phyloP scores from a whole-genome alignment of 2,329 filamentous ascomycete species.

The Venturia pyrina region DNA sequence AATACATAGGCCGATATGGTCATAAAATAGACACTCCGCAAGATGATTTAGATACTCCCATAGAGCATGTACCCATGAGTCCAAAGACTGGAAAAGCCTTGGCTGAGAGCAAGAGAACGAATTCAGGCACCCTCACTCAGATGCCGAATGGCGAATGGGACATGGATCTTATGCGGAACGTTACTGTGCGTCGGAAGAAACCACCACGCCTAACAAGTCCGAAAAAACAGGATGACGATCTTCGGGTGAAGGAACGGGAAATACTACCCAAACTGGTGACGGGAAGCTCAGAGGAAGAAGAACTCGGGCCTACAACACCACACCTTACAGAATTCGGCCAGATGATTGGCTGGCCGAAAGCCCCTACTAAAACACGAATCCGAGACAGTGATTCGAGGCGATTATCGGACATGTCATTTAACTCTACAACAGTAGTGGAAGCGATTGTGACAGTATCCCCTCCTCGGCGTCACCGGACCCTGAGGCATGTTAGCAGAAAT shows the following conservation, averaged over 20 bases:
- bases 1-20: background rate
- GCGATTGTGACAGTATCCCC: constrained; percentile 44
- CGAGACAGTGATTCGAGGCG: constrained; percentile 27
- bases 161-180: constrained; percentile 31
- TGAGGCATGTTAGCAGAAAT: constrained; percentile 46
- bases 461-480: constrained; percentile 32
- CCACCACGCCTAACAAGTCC: constrained; percentile 6
- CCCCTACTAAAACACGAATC: constrained; percentile 14
- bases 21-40: background rate
- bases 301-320: constrained; percentile 3
- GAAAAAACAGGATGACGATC: background rate
- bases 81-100: background rate
- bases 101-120: background rate
- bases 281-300: constrained; percentile 11
- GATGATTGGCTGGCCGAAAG: constrained; percentile 16
- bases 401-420: constrained; percentile 38
- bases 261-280: constrained; percentile 4
- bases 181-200: constrained; percentile 28
- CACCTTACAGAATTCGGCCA: background rate
- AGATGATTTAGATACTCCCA: background rate
- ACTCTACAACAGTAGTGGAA: constrained; percentile 44
- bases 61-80: background rate
- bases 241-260: background rate
- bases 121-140: constrained; percentile 11
- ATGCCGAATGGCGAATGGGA: constrained; percentile 29